Conservation (phyloP, 495 filamentous ascomycete species). For the Talaromyces stipitatus region DNA sequence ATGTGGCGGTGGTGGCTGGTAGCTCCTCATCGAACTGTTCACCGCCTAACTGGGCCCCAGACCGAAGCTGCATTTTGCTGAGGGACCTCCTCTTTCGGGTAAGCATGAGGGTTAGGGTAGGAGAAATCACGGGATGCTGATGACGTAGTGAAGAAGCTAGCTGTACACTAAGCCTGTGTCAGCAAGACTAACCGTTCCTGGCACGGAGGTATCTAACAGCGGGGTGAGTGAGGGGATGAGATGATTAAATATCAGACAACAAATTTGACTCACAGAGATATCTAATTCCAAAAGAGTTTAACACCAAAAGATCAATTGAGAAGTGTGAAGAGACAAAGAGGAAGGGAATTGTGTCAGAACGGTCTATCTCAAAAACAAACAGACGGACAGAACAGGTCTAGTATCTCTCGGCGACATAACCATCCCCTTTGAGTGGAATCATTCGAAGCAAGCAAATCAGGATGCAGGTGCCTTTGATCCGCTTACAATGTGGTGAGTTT, state of each 20-base stretch:
- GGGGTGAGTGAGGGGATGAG: not conserved
- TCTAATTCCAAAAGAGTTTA: not conserved
- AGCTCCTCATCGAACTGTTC: not conserved
- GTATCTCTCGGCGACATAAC: not conserved
- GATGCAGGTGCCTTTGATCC: slow-evolving; percentile 79
- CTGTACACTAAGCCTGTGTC: not conserved
- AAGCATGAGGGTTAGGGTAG: not conserved
- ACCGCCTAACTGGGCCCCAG: not conserved
- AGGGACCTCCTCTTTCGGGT: not conserved
- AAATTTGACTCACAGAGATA: not conserved
- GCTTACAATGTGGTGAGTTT: slow-evolving; percentile 79
- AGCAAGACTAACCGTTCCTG: slow-evolving; percentile 1
- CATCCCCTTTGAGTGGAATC: slow-evolving; percentile 14
- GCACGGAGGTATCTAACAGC: not conserved
- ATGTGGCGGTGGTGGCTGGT: not conserved
- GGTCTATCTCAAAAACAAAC: not conserved
- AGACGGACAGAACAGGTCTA: not conserved
- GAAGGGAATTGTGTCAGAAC: not conserved
- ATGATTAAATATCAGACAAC: not conserved
- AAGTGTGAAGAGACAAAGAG: not conserved
- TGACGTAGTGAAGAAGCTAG: slow-evolving; percentile 1
- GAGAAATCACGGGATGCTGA: not conserved
- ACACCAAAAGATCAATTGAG: not conserved
- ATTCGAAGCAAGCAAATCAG: slow-evolving; percentile 20
- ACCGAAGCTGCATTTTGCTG: not conserved